Percentiles rank a stretch among this genome's conserved stretches.
These are phyloP conservation scores for Flaveria robusta DNA, from an alignment of 129 eudicot genomes.

Conservation along the genomic window DNA sequence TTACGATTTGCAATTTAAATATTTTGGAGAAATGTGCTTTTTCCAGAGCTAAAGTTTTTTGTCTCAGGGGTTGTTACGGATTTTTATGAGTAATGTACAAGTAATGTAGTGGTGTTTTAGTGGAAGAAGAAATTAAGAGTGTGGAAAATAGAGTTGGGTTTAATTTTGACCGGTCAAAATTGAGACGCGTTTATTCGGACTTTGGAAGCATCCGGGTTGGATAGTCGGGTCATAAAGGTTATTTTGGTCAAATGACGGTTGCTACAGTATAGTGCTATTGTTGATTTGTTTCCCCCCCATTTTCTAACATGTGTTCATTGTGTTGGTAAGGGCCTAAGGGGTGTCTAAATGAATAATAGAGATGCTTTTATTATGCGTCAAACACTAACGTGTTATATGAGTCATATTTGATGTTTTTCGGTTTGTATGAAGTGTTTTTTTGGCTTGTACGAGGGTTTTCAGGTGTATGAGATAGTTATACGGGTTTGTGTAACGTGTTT, in stretches of 20 bases:
- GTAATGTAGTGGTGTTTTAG: background rate
- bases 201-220: conserved; percentile 26
- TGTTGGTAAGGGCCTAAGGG: no score
- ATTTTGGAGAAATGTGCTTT: background rate
- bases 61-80: no score
- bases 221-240: conserved; percentile 19
- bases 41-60: background rate
- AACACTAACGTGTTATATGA: no score
- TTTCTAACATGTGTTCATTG: conserved; percentile 28
- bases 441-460: no score
- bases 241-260: conserved; percentile 19
- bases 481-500: no score
- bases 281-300: background rate
- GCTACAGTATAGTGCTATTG: background rate
- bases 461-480: no score
- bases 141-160: background rate
- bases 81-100: background rate
- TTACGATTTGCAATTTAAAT: no score
- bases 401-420: no score
- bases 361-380: no score
- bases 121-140: conserved; percentile 9
- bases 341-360: no score
- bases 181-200: conserved; percentile 26
- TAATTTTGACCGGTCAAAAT: conserved; percentile 20
- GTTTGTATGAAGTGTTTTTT: no score